A percentile compares a stretch with the other conserved stretches of the same genome.
Conservation (phyloP, 177 flowering plant genomes). For the Vitis hybrid region DNA sequence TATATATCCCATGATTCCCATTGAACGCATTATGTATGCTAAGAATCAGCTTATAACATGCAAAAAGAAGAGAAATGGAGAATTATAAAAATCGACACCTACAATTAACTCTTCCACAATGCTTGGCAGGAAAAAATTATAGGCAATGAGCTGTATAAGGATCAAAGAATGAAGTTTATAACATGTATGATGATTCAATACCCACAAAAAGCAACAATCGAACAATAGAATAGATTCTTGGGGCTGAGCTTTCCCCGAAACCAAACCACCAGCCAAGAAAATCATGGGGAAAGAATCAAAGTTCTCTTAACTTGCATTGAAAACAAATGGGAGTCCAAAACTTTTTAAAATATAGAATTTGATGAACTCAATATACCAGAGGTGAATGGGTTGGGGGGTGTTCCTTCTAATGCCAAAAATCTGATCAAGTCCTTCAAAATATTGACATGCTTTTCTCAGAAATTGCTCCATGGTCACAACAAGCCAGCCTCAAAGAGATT, state of each 20-base stretch:
- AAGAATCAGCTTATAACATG: no score
- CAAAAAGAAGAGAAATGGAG: no score
- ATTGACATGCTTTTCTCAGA: conserved; percentile 11
- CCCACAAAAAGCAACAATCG: no score
- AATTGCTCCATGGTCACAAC: conserved; percentile 37
- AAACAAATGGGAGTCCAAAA: conserved; percentile 10
- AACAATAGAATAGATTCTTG: no score
- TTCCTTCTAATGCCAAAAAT: conserved; percentile 10
- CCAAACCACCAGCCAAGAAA: conserved; percentile 5
- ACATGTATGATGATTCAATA: no score
- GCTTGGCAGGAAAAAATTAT: no score
- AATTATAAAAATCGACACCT: no score
- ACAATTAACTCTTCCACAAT: no score
- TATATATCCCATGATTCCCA: no score
- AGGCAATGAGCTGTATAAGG: no score
- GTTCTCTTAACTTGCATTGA: not conserved
- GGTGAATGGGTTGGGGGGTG: not conserved
- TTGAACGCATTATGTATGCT: no score
- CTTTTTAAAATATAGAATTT: conserved; percentile 6
- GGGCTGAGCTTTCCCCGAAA: not conserved
- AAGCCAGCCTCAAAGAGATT: conserved; percentile 92
- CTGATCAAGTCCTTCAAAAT: conserved; percentile 16
- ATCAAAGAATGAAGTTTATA: no score
- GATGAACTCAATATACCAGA: not conserved
- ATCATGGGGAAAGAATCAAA: not conserved